Evolutionary conservation across 2,329 filamentous ascomycete genomes (phyloP), one percentile per base, ranked within the genome.

Genomic region (Nectriaceae sp.): DNA sequence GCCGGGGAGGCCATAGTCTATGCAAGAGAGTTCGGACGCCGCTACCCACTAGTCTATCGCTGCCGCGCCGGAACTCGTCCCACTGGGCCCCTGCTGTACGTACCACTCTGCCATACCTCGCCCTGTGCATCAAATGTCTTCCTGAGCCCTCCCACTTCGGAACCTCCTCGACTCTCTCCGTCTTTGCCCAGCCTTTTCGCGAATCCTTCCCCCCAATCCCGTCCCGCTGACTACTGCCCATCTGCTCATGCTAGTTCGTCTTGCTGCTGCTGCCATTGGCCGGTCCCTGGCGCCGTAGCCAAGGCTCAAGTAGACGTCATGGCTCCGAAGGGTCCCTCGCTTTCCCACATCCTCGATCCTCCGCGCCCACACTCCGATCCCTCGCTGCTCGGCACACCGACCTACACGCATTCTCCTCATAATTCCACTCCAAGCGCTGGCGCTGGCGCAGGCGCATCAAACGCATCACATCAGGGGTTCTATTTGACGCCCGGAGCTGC

Each of bases 331-430:
- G 62, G 62, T 26, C 63, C 63, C 37, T 65, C 61, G 29, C 59
- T 67, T 41, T 65, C 65, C 26, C 64, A 66, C 35, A 63, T 67
- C 42, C 61, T 68, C 45, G 59, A 66, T 41, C 55, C 60, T 66
- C 54, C 63, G 42, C 56, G 53, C 39, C 62, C 64, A 36, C 43
- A 46, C 10, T 43, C 59, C 19, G 47, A 42, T 24, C 42, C 42
- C 35, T 19, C 49, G 22, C 42, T 40, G 24, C 26, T 31, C 15
- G 26, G n/a, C n/a, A 39, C 26, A 13, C 36, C 6, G 16, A 19
- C 11, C 36, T 20, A 5, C 20, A 39, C 16, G n/a, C 36, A 31
- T 8, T 31, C 26, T 31, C 10, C 26, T 15, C 26, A 8, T 8
- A 15, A 8, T 31, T 31, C 26, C 8, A 10, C 15, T 31, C 26